These are phyloP conservation scores for Podospora comata DNA, from an alignment of 495 filamentous ascomycete genomes.

Conservation along the genomic window DNA sequence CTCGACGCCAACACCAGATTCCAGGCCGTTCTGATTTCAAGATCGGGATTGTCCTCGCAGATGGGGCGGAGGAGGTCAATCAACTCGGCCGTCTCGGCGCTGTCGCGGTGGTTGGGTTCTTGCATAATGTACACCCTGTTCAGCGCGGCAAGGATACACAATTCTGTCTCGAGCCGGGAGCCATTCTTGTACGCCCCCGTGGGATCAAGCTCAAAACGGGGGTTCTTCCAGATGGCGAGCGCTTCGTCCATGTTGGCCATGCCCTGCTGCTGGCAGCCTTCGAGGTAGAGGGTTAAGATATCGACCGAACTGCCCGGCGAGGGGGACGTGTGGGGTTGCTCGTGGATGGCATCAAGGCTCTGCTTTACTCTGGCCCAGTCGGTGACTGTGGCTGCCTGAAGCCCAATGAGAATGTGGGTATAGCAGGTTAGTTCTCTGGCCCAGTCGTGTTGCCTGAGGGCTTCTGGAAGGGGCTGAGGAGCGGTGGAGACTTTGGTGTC, in stretches of 20 bases:
- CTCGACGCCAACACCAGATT: conserved; percentile 71
- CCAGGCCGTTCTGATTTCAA: conserved; percentile 73
- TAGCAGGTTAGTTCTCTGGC: conserved; percentile 45
- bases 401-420: conserved; percentile 45
- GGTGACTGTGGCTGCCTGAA: conserved; percentile 44
- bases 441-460: conserved; percentile 43
- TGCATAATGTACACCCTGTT: conserved; percentile 83
- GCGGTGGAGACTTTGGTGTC: conserved; percentile 15
- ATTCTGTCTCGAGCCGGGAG: conserved; percentile 63
- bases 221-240: conserved; percentile 60
- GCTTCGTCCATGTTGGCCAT: conserved; percentile 67
- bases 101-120: conserved; percentile 53
- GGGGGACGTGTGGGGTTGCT: conserved; percentile 14
- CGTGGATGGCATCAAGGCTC: conserved; percentile 40
- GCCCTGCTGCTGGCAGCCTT: conserved; percentile 74
- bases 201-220: conserved; percentile 50
- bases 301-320: conserved; percentile 35
- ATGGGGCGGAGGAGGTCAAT: conserved; percentile 64
- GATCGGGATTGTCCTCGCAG: conserved; percentile 64
- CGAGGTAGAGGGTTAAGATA: conserved; percentile 60
- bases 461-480: conserved; percentile 41
- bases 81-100: conserved; percentile 49
- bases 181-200: conserved; percentile 35
- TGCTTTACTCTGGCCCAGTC: conserved; percentile 46
- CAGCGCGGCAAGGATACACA: conserved; percentile 72